These are phyloP conservation scores for Pseudonitzschia delicatissima DNA, from an alignment of 108 stramenopile species.

Conservation along the genomic window DNA sequence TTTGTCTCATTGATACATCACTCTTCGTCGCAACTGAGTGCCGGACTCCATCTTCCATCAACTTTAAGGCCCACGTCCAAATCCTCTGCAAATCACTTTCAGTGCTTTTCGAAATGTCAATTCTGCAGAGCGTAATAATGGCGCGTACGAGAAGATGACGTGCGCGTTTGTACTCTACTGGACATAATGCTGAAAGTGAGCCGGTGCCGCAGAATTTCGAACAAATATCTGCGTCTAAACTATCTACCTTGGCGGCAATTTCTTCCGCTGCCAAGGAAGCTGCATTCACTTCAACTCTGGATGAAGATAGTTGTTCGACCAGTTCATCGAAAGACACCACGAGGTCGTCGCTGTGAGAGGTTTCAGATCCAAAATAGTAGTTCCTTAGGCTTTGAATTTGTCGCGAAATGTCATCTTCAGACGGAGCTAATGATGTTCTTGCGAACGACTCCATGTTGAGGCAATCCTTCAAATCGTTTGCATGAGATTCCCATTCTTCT, in stretches of 20 bases:
- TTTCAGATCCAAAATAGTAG: neutral
- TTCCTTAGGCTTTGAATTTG: neutral
- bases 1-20: constrained; percentile 4
- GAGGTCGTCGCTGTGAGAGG: neutral
- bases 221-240: constrained; percentile 12
- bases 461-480: neutral
- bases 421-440: neutral
- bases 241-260: constrained; percentile 5
- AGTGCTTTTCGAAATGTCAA: neutral
- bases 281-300: neutral
- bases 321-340: neutral
- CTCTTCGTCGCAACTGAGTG: constrained; percentile 9
- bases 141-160: constrained; percentile 40
- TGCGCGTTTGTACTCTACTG: constrained; percentile 37
- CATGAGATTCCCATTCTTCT: constrained; percentile 1
- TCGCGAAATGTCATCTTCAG: neutral
- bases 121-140: constrained; percentile 50
- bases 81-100: constrained; percentile 16
- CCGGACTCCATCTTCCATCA: constrained; percentile 73
- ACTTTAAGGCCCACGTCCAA: constrained; percentile 42
- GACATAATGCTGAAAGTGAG: constrained; percentile 58
- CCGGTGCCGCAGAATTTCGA: constrained; percentile 31
- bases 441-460: neutral
- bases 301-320: neutral
- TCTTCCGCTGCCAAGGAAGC: neutral